phyloP scores from a whole-genome alignment of 2,329 filamentous ascomycete species.

The Metarhizium album region DNA sequence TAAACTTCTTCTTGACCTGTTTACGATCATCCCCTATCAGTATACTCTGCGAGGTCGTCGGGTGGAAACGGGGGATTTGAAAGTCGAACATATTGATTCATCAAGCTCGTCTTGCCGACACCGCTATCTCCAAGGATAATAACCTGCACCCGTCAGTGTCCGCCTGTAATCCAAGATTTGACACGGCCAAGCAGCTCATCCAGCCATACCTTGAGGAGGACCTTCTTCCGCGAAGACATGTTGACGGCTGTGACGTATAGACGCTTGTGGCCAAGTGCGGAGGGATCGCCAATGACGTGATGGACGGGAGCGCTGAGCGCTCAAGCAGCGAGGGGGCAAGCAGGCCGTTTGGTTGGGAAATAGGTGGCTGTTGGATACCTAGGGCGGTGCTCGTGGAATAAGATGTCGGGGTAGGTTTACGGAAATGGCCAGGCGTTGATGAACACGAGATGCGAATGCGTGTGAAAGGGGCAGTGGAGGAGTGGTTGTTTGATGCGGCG shows the following conservation, averaged over 20 bases:
- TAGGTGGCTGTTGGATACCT: not conserved
- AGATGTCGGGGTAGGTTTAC: not conserved
- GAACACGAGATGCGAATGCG: not conserved
- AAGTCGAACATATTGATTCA: constrained; percentile 97
- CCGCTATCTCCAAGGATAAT: constrained; percentile 98
- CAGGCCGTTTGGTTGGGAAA: not conserved
- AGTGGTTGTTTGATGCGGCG: not conserved
- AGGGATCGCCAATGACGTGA: constrained; percentile 10
- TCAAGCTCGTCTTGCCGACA: constrained; percentile 98
- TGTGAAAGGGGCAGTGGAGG: not conserved
- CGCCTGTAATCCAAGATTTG: not conserved
- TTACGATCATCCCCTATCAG: constrained; percentile 7
- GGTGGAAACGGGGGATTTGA: constrained; percentile 8
- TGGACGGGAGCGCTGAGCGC: constrained; percentile 2
- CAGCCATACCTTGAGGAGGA: constrained; percentile 65
- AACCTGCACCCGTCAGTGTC: constrained; percentile 47
- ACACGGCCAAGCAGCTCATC: not conserved
- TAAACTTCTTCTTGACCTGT: constrained; percentile 99
- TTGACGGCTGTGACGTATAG: constrained; percentile 16
- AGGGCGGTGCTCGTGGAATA: not conserved
- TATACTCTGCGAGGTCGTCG: not conserved
- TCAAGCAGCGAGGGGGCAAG: not conserved
- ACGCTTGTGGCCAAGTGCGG: not conserved
- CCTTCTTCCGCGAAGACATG: constrained; percentile 82
- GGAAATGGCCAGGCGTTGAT: not conserved